Base-by-base conservation (phyloP, 495 filamentous ascomycete genomes). In the Penicillium canescens region DNA sequence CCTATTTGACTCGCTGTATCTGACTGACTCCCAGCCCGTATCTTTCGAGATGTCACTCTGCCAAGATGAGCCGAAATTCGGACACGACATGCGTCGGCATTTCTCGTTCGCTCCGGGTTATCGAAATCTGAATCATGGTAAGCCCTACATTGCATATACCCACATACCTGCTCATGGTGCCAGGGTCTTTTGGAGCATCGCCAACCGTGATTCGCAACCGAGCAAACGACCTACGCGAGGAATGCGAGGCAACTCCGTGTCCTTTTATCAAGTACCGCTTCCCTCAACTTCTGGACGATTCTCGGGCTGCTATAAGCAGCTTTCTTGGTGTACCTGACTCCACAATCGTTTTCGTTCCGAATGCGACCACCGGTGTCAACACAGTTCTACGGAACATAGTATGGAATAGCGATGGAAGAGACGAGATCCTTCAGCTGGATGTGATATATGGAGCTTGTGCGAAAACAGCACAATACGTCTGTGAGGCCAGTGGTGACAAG, bases 71-170 rank as follows among this genome's bases (percentile, higher is more conserved):
- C 44, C 37, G 24, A 16, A 45, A 34, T 82, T 83, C 53, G 84
- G 83, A 41, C 69, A 69, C 12, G 62, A 75, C n/a, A 73, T 89
- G 68, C 72, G 72, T 35, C 71, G 81, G 24, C 63, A 89, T 36
- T 93, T 93, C 61, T 73, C 82, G 3, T 85, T 91, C 43, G 81
- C 81, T 43, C 73, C 77, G 0, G 66, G 66, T 1, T 89, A 79
- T 62, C 76, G 74, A 26, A 89, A 91, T 54, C 63, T 94, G 54
- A 93, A 93, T 68, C 87, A 93, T 58, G 90, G 88, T 90, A 66
- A 42, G 24, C 10, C 4, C 12, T 34, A 16, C 12, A 2, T 10
- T 20, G 6, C n/a, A 3, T 23, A 18, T 12, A 18, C 41, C 10
- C 9, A 50, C n/a, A 11, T 35, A 16, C 21, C n/a, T 44, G 39